Base-by-base conservation (phyloP, 2,329 filamentous ascomycete species). In the Trichoderma sp. region DNA sequence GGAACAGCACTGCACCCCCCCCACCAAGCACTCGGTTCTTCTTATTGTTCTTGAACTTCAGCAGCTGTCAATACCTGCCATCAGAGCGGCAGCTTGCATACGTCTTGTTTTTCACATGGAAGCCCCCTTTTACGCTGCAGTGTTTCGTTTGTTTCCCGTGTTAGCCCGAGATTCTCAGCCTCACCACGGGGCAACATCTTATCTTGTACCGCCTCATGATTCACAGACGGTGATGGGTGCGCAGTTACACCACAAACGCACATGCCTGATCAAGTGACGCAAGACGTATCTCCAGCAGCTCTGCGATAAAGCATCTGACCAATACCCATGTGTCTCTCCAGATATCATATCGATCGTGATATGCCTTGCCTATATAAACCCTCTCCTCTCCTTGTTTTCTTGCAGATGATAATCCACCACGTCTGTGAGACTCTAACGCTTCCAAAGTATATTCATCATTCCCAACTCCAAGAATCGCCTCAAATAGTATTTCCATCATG, bases 61-160 rank as follows among this genome's bases (percentile, higher is more conserved):
- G 17, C 34, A 60, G 45, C 35, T 48, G 34, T n/a, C 56, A 54
- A 61, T 61, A 56, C 19, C 52, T 7, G n/a, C 17, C 5, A 10
- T 9, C 15, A n/a, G 9, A 25, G 25, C 3, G 27, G 6, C 13
- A 17, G 7, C 9, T 17, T n/a, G 22, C 8, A 7, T 56, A 6
- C 8, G 8, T 48, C 12, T 5, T 6, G 2, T 15, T 27, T 52
- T 34, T 25, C 35, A 17, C 22, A 9, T n/a, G 22, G n/a, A 12
- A 5, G 6, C 25, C 35, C 27, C 10, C 15, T 10, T 0, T 13
- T 29, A 4, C 1, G 2, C 2, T n/a, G 1, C 6, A 2, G 12
- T 13, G n/a, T 2, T 7, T 48, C 3, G 37, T 60, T 48, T 25
- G 39, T 7, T n/a, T 5, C 17, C 5, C 19, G 29, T 17, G 25